A percentile compares a stretch with the other conserved stretches of the same genome.
These are phyloP conservation scores for Pyracantha coccinea DNA, from an alignment of 331 rosid species.

Conservation along the genomic window DNA sequence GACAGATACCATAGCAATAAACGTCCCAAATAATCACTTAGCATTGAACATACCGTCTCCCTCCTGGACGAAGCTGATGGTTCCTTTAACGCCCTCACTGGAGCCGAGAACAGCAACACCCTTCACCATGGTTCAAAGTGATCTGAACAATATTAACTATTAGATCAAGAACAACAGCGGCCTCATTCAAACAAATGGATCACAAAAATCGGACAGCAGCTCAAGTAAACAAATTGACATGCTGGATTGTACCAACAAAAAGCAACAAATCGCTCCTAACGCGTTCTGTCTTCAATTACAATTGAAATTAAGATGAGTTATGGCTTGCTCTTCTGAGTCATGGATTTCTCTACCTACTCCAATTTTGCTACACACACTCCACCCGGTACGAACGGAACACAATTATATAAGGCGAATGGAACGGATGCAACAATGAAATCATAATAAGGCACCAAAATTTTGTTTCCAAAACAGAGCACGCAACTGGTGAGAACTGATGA, in stretches of 20 bases:
- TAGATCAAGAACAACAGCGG: background rate
- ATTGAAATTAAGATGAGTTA: too few species aligned
- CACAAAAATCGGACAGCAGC: background rate
- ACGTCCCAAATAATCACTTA: background rate
- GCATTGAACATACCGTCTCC: constrained; percentile 41
- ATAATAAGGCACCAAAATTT: too few species aligned
- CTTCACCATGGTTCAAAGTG: constrained; percentile 73
- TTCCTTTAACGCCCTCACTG: constrained; percentile 55
- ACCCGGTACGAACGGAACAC: too few species aligned
- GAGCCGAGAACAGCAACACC: constrained; percentile 72
- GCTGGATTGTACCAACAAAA: background rate
- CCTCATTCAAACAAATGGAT: background rate
- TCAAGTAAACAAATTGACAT: too few species aligned
- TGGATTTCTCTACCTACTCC: too few species aligned
- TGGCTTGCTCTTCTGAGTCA: too few species aligned
- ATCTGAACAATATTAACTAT: constrained; percentile 41
- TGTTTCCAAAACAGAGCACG: background rate
- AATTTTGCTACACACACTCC: too few species aligned
- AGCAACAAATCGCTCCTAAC: background rate
- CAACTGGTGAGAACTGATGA: background rate
- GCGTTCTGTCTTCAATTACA: too few species aligned
- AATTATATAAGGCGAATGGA: too few species aligned
- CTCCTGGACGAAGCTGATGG: constrained; percentile 57
- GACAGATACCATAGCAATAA: background rate
- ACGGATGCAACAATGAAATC: too few species aligned